These are phyloP conservation scores for Helicocarpus griseus DNA, from an alignment of 2,329 filamentous ascomycete species.

Conservation along the genomic window DNA sequence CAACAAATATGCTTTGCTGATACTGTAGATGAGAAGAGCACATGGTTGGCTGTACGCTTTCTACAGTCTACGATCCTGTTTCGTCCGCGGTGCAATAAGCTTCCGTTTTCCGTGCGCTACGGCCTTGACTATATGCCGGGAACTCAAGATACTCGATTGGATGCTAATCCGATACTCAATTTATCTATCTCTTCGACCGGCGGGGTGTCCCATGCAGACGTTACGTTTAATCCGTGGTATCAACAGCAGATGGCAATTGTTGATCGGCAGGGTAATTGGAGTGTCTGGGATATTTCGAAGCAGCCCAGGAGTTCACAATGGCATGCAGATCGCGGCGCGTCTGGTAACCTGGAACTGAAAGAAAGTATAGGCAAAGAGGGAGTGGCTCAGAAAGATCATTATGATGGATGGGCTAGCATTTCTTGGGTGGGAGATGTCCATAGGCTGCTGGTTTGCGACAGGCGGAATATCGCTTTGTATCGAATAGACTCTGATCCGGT, in stretches of 20 bases:
- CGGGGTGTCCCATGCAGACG: constrained; percentile 41
- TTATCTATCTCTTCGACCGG: constrained; percentile 36
- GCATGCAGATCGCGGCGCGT: constrained; percentile 19
- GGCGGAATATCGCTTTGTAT: constrained; percentile 33
- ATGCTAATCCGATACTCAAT: constrained; percentile 36
- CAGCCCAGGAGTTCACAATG: constrained; percentile 20
- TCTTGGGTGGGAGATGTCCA: constrained; percentile 31
- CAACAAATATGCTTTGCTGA: constrained; percentile 46
- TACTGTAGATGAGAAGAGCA: constrained; percentile 28
- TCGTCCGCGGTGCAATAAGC: constrained; percentile 29
- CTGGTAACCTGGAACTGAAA: constrained; percentile 22
- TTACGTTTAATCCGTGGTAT: constrained; percentile 52
- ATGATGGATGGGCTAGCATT: constrained; percentile 37
- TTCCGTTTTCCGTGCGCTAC: constrained; percentile 17
- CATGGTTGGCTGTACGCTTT: constrained; percentile 44
- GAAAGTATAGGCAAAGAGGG: constrained; percentile 12
- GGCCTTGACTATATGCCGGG: constrained; percentile 7
- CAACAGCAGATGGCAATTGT: constrained; percentile 47
- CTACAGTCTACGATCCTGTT: constrained; percentile 39
- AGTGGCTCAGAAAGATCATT: constrained; percentile 12
- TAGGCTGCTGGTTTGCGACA: constrained; percentile 43
- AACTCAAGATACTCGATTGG: constrained; percentile 32
- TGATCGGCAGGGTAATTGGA: constrained; percentile 46
- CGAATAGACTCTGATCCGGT: constrained; percentile 18
- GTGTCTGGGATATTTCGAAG: constrained; percentile 36